Conservation (phyloP, 2,329 filamentous ascomycete genomes). For the Aspergillus sp. region DNA sequence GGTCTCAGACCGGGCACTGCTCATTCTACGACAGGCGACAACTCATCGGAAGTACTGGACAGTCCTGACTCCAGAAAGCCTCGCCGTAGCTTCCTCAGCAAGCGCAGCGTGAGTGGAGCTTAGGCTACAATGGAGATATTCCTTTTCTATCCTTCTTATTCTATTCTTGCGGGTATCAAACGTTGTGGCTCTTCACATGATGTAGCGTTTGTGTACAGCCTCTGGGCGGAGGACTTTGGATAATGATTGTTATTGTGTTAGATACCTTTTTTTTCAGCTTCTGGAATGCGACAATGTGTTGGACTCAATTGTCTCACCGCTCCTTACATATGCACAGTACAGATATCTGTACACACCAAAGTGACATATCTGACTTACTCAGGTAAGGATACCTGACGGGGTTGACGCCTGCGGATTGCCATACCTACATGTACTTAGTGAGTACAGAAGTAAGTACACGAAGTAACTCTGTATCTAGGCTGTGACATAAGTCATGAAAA, state of each 20-base stretch:
- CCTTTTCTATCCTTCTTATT: slow-evolving; percentile 8
- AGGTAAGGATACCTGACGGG: background rate
- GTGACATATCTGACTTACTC: background rate
- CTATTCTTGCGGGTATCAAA: background rate
- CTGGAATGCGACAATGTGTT: slow-evolving; percentile 1
- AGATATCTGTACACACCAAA: background rate
- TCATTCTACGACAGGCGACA: slow-evolving; percentile 37
- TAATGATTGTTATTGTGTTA: slow-evolving; percentile 7
- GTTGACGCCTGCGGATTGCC: background rate
- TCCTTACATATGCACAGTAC: background rate
- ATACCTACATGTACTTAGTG: too few relatives aligned
- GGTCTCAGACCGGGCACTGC: slow-evolving; percentile 42
- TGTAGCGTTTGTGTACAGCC: slow-evolving; percentile 1
- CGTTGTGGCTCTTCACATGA: slow-evolving; percentile 12
- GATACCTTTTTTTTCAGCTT: slow-evolving; percentile 5
- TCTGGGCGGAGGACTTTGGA: slow-evolving; percentile 6
- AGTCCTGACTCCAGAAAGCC: slow-evolving; percentile 48
- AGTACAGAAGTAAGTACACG: too few relatives aligned
- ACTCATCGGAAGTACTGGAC: slow-evolving; percentile 35
- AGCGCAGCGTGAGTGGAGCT: slow-evolving; percentile 45
- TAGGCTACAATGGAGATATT: slow-evolving; percentile 20
- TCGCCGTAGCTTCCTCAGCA: slow-evolving; percentile 53
- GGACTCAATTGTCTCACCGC: background rate
- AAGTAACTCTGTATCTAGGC: too few relatives aligned
- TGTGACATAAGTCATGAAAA: background rate